Evolutionary conservation across 768 basidiomycete genomes (phyloP).

Genomic region (Mycena haematopus): DNA sequence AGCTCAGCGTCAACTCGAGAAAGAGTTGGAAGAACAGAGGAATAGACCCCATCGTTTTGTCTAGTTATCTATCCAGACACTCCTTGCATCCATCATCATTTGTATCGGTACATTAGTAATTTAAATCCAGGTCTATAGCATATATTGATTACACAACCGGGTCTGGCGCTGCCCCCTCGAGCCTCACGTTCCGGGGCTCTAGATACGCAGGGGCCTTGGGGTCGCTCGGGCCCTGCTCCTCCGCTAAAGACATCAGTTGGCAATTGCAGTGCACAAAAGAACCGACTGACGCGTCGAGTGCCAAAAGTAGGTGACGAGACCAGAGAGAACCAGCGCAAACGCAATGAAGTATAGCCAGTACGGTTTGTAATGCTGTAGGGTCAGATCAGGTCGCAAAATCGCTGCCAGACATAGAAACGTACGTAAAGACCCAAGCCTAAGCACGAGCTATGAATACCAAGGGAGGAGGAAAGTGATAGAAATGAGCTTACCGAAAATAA

Average conservation of each 20-base stretch:
- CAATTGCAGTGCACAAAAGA: background rate
- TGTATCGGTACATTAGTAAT: conserved; percentile 27
- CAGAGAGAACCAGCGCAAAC: conserved; percentile 71
- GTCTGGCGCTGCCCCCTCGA: conserved; percentile 24
- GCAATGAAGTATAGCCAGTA: conserved; percentile 92
- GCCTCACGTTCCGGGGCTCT: conserved; percentile 36
- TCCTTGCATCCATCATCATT: conserved; percentile 29
- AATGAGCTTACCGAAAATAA: conserved; percentile 67
- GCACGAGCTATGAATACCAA: conserved; percentile 13
- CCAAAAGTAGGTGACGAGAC: conserved; percentile 89
- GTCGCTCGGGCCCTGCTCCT: conserved; percentile 72
- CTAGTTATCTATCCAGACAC: conserved; percentile 22
- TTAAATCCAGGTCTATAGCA: conserved; percentile 20
- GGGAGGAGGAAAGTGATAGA: conserved; percentile 7
- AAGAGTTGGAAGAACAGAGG: conserved; percentile 38
- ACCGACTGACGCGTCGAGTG: conserved; percentile 69
- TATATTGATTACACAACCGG: conserved; percentile 29
- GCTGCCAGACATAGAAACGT: conserved; percentile 26
- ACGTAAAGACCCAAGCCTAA: conserved; percentile 61
- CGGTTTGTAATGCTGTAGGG: conserved; percentile 73
- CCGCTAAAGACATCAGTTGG: conserved; percentile 50
- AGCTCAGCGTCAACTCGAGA: conserved; percentile 37
- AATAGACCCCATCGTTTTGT: conserved; percentile 42
- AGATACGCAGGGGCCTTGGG: conserved; percentile 69
- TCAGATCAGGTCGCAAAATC: conserved; percentile 9